Base-by-base conservation (phyloP, 2,329 filamentous ascomycete genomes). In the Botrytis porri region DNA sequence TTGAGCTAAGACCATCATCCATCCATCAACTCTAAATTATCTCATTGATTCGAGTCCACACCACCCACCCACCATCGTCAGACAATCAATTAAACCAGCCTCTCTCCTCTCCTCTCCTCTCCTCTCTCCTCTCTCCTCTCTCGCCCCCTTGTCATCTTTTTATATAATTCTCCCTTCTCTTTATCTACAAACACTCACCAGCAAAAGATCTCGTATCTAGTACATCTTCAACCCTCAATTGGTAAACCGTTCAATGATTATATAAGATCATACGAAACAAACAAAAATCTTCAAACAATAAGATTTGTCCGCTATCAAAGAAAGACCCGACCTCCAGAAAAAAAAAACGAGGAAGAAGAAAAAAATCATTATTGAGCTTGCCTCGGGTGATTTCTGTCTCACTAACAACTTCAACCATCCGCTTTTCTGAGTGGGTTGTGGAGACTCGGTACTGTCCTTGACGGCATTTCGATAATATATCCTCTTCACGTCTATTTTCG, bases 401-500 rank as follows among this genome's bases (percentile, higher is more conserved):
- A 51, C 64, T 39, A 65, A 37, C 32, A 51, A 66, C 45, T 64
- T 45, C 61, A 64, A 64, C 43, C 64, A 51, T 66, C 64, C 43
- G 64, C 64, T 66, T 54, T 48, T 54, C 48, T 57, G 51, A 54
- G 45, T 51, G 43, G 43, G 45, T n/a, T 51, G 64, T 66, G 64
- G 64, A 54, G 64, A 66, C 64, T 54, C 64, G 64, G 64, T 66
- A 66, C 32, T 66, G 45, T 66, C 9, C 64, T 66, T 37, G 45
- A 66, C 32, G 64, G 61, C 61, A 51, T 66, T 66, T 66, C 64
- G 48, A 39, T 35, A 66, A 54, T 66, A 66, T 54, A 51, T 66
- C 64, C 64, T 66, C 43, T 66, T 66, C 45, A 39, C 45, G 45
- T 51, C 64, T 37, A 66, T 66, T 66, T 54, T 37, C 45, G 43